Base-by-base conservation (phyloP, 129 eudicot genomes). In the Erigeron canadensis region DNA sequence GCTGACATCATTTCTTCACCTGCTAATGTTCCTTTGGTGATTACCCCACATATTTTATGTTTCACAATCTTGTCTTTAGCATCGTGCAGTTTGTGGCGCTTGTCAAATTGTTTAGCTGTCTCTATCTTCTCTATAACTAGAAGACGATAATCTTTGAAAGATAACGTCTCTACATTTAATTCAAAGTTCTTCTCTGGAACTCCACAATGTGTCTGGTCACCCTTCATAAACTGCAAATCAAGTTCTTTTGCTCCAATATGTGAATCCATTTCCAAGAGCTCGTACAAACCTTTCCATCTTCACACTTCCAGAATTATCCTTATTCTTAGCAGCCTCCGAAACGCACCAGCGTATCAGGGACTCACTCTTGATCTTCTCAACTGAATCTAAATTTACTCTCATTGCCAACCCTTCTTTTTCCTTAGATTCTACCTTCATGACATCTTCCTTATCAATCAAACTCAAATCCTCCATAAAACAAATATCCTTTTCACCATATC, bases 181-280 rank as follows among this genome's bases (percentile, higher is more conserved):
- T 91, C 84, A 81, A 90, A 95, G 77, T 86, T 95, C 86, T 90
- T 95, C 81, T 95, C 97, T 39, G 99, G 99, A 74, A 95, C 90
- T 82, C 97, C 99, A 78, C 97, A 94, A 64, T 94, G 99, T 65
- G 99, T 97, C 71, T 95, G 99, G 58, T 83, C 91, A 60, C 97
- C 99, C 97, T 90, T 95, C 99, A 95, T 95, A 82, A 90, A 95
- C 80, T 95, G 99, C 81, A 95, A 83, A 76, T 84, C 97, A 70
- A 95, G 96, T 83, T 95, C 99, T 81, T 90, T 90, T 56, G 88
- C 89, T 72, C 99, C 99, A 58, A 88, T 77, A 71, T 95, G 99
- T 18, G 99, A 96, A 66, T 95, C 99, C 99, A 95, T 95, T 84
- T 95, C 99, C 71, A 76, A 95, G 51, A 95, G 93, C 78, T 95